Base-by-base conservation (phyloP, 2,329 filamentous ascomycete genomes). In the Verticillium tricorpus region DNA sequence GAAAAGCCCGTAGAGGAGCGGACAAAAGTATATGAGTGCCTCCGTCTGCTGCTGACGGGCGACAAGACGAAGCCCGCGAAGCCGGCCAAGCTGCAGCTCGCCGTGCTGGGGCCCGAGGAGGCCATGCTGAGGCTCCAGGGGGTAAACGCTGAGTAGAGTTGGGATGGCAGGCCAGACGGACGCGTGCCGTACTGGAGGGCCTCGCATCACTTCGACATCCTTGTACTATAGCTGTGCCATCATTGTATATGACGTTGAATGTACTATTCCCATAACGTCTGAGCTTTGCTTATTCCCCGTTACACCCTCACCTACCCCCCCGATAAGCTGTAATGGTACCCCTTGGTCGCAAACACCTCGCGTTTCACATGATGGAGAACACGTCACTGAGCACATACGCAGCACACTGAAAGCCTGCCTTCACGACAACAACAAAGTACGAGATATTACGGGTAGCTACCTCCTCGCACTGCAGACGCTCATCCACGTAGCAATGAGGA, bases 31-130 rank as follows among this genome's bases (percentile, higher is more conserved):
- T 66, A 66, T 50, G 57, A 58, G 22, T 58, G 64, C 9, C 54
- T 65, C 19, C 39, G 63, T 28, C 58, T 65, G n/a, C 57, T 61
- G 1, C 58, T 66, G 25, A 62, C 64, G 19, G 64, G 64, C 56
- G 60, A 63, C 34, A 39, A 58, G 7, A 57, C 56, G 9, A 54
- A 54, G 28, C 63, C 61, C 17, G 63, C 64, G 9, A 66, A 65
- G 60, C 64, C 64, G 15, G 64, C 64, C 37, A 66, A 66, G 61
- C n/a, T 63, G 60, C 63, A 65, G 40, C 63, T 66, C 15, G 58
- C 61, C 32, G 39, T 66, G 28, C 56, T 66, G 15, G 64, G 64
- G 3, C 56, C 61, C 2, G 60, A 59, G 15, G 64, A 66, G 63
- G 61, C 63, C 11, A 15, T 66, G 60, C 22, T 58, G 31, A 59